phyloP scores from a whole-genome alignment of 2,329 filamentous ascomycete species.

The Rhinocladiella similis region DNA sequence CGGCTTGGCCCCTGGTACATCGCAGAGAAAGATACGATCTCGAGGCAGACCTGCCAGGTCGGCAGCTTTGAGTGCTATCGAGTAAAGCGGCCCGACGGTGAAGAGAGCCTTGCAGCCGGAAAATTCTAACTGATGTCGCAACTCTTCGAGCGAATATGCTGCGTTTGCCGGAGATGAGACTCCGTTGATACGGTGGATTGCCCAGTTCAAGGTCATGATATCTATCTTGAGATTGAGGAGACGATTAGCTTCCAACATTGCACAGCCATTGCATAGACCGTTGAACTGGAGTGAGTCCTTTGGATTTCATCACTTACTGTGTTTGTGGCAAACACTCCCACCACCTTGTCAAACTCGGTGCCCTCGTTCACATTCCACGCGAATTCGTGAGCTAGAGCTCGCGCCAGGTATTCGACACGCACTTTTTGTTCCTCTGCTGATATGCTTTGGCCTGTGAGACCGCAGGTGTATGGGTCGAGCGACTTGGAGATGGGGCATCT shows the following conservation, averaged over 20 bases:
- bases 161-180: constrained; percentile 74
- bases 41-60: constrained; percentile 62
- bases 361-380: constrained; percentile 69
- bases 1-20: constrained; percentile 53
- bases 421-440: constrained; percentile 63
- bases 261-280: too few relatives aligned
- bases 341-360: constrained; percentile 78
- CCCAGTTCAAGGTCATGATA: constrained; percentile 70
- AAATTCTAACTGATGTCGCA: constrained; percentile 70
- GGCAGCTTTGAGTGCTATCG: constrained; percentile 65
- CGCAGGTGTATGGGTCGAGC: constrained; percentile 73
- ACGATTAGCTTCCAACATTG: background rate
- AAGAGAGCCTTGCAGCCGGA: constrained; percentile 70
- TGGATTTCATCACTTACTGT: constrained; percentile 53
- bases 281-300: too few relatives aligned
- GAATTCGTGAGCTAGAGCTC: constrained; percentile 68
- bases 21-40: constrained; percentile 67
- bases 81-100: constrained; percentile 67
- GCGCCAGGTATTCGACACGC: constrained; percentile 66
- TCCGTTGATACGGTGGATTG: constrained; percentile 72
- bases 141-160: constrained; percentile 67
- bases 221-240: constrained; percentile 58
- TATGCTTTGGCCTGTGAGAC: constrained; percentile 69
- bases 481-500: constrained; percentile 64
- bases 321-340: constrained; percentile 76